Percentiles rank a stretch among this genome's conserved stretches.
These are phyloP conservation scores for Colletotrichum filicis DNA, from an alignment of 2,329 filamentous ascomycete species.

Conservation along the genomic window DNA sequence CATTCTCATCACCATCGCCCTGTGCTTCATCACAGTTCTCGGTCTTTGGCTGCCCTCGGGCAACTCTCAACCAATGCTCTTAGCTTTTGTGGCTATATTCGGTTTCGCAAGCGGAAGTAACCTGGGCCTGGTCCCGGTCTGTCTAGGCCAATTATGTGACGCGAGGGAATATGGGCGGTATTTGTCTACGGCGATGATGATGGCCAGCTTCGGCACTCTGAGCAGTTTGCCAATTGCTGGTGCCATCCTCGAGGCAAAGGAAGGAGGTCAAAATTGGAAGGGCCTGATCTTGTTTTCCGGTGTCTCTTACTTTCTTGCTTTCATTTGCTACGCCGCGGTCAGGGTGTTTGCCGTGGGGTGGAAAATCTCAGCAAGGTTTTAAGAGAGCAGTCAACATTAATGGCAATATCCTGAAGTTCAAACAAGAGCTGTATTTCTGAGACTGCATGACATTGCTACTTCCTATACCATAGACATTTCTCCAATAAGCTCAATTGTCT, in stretches of 20 bases:
- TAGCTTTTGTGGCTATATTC: constrained; percentile 78
- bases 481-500: too few relatives aligned
- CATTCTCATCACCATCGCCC: constrained; percentile 74
- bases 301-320: constrained; percentile 29
- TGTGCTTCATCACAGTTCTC: constrained; percentile 66
- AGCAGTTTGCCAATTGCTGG: constrained; percentile 59
- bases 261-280: constrained; percentile 25
- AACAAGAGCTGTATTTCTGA: not conserved
- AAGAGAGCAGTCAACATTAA: not conserved
- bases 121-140: constrained; percentile 81
- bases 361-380: constrained; percentile 24
- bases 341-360: constrained; percentile 30
- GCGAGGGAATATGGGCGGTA: constrained; percentile 81
- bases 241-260: constrained; percentile 37
- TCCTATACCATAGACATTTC: too few relatives aligned
- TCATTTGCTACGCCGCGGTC: constrained; percentile 31
- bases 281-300: constrained; percentile 31
- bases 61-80: constrained; percentile 64
- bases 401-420: not conserved
- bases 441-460: not conserved
- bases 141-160: constrained; percentile 82
- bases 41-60: constrained; percentile 78
- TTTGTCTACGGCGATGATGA: constrained; percentile 80
- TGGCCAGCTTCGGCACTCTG: constrained; percentile 77
- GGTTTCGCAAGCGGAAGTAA: constrained; percentile 85